Conservation (phyloP, 2,329 filamentous ascomycete genomes). For the Paraconiothyrium brasiliense region DNA sequence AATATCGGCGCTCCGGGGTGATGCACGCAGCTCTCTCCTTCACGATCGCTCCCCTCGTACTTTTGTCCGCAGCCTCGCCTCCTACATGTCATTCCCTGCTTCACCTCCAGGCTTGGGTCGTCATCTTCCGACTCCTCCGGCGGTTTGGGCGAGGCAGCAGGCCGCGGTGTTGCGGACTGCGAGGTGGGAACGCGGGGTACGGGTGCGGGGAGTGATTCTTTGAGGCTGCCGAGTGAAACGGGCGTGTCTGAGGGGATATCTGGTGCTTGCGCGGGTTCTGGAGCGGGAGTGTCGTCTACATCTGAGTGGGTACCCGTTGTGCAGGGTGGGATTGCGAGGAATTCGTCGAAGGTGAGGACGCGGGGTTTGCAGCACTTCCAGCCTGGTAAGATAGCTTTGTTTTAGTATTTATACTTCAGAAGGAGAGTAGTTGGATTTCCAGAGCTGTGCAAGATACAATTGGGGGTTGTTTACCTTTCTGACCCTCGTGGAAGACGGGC, state of each 20-base stretch:
- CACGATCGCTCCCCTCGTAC: constrained; percentile 65
- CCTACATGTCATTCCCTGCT: constrained; percentile 78
- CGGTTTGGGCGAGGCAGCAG: constrained; percentile 40
- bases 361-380: constrained; percentile 99
- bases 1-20: constrained; percentile 93
- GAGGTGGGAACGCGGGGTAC: constrained; percentile 45
- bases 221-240: constrained; percentile 43
- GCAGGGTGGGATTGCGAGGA: constrained; percentile 90
- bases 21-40: constrained; percentile 81
- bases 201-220: constrained; percentile 43
- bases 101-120: constrained; percentile 77
- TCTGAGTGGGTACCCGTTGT: constrained; percentile 92
- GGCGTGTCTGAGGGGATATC: constrained; percentile 52
- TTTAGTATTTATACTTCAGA: constrained; percentile 11
- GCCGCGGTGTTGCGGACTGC: constrained; percentile 35
- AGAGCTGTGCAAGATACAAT: constrained; percentile 2
- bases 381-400: constrained; percentile 64
- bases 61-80: constrained; percentile 75
- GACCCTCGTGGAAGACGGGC: constrained; percentile 92
- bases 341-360: constrained; percentile 97
- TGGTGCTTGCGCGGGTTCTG: constrained; percentile 59
- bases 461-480: constrained; percentile 75
- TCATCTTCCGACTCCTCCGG: constrained; percentile 78
- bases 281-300: constrained; percentile 74
- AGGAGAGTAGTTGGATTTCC: neutral